A percentile compares a stretch with the other conserved stretches of the same genome.
phyloP scores from a whole-genome alignment of 192 early-diverging fungal species.

The Umbelopsis isabellina region DNA sequence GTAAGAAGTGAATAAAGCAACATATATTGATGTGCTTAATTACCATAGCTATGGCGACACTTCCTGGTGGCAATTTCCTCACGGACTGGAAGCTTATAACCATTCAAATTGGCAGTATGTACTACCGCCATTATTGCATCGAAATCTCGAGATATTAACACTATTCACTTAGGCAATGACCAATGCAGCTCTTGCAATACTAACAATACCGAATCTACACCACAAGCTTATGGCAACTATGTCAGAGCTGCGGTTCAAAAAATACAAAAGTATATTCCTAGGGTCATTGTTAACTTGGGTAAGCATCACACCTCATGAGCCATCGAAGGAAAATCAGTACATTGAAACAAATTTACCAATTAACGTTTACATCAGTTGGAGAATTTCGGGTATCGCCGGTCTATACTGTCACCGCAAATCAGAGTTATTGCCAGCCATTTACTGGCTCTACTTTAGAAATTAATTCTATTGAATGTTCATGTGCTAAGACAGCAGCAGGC shows the following conservation, averaged over 20 bases:
- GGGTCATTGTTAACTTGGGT: conserved; percentile 21
- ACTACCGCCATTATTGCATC: background rate
- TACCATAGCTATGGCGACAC: conserved; percentile 34
- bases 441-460: background rate
- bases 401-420: conserved; percentile 15
- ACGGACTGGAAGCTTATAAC: conserved; percentile 33
- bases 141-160: background rate
- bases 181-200: conserved; percentile 23
- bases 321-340: too few relatives aligned
- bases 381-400: conserved; percentile 30
- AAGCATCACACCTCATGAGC: background rate
- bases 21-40: background rate
- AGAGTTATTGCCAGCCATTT: conserved; percentile 25
- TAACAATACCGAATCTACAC: background rate
- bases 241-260: conserved; percentile 23
- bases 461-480: conserved; percentile 21
- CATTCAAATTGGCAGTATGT: conserved; percentile 33
- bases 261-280: conserved; percentile 22
- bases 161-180: conserved; percentile 20
- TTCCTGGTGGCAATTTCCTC: background rate
- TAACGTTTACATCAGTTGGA: conserved; percentile 18
- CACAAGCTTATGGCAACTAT: conserved; percentile 16
- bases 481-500: conserved; percentile 9
- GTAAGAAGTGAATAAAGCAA: background rate
- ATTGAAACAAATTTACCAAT: too few relatives aligned